Percentiles rank a stretch among this genome's conserved stretches.
These are phyloP conservation scores for Rhodamnia rubescens DNA, from an alignment of 345 rosid species.

Conservation along the genomic window DNA sequence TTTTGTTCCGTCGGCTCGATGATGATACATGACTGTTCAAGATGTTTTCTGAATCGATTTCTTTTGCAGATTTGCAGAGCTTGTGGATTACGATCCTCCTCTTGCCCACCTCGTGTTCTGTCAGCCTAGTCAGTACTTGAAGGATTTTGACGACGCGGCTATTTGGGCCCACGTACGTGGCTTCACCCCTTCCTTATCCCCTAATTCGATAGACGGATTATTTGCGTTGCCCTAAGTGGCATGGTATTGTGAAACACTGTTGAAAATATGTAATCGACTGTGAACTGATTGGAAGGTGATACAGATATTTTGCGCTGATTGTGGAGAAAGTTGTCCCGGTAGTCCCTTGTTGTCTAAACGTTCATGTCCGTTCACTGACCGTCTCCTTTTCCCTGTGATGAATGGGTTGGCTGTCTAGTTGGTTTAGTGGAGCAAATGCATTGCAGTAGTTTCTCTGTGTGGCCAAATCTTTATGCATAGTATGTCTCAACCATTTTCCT, in stretches of 20 bases:
- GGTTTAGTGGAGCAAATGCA: background rate
- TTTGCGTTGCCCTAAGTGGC: background rate
- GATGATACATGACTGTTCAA: background rate
- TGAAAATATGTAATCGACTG: background rate
- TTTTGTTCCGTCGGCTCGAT: background rate
- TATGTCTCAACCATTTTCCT: background rate
- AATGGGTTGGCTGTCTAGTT: background rate
- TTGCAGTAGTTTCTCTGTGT: background rate
- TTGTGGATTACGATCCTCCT: constrained; percentile 49
- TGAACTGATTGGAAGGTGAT: background rate
- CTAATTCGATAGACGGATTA: background rate
- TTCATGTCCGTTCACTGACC: background rate
- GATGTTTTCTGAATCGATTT: background rate
- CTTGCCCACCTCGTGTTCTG: constrained; percentile 51
- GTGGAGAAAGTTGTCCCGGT: background rate
- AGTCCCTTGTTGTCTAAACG: background rate
- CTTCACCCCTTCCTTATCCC: background rate
- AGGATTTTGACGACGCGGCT: constrained; percentile 60
- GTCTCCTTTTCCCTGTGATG: background rate
- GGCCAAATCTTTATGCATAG: background rate
- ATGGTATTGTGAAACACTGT: background rate
- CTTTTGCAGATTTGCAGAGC: constrained; percentile 56
- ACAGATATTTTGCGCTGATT: background rate
- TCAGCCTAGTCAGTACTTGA: constrained; percentile 43
- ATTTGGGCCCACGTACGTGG: constrained; percentile 63